These are phyloP conservation scores for Melanopsichium pennsylvanicum DNA, from an alignment of 1,284 basidiomycete genomes.

Conservation along the genomic window DNA sequence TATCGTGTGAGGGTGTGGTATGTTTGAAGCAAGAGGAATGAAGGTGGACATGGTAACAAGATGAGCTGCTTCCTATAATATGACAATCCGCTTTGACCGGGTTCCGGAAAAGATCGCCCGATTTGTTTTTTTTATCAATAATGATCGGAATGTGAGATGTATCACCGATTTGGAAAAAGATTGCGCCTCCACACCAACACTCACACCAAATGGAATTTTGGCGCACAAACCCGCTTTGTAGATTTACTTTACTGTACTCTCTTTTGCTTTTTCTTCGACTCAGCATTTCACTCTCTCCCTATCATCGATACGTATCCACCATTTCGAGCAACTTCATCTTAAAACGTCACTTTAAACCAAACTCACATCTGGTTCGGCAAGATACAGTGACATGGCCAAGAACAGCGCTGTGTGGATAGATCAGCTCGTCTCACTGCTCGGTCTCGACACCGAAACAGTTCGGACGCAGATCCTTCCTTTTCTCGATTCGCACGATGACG, in stretches of 20 bases:
- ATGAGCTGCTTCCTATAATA: background rate
- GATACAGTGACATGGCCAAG: slow-evolving; percentile 29
- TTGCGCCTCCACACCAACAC: slow-evolving; percentile 17
- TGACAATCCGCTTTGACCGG: slow-evolving; percentile 1
- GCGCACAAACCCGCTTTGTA: no score
- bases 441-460: slow-evolving; percentile 39
- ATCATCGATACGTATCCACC: background rate
- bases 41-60: slow-evolving; percentile 1
- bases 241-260: no score
- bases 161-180: slow-evolving; percentile 1
- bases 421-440: slow-evolving; percentile 39
- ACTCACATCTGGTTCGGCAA: no score
- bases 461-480: slow-evolving; percentile 41
- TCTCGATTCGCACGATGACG: slow-evolving; percentile 43
- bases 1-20: background rate
- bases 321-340: no score
- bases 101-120: slow-evolving; percentile 20
- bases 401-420: slow-evolving; percentile 30
- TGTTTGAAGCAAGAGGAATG: slow-evolving; percentile 2
- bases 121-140: background rate
- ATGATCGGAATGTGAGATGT: no score
- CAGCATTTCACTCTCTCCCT: slow-evolving; percentile 1
- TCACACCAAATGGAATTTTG: no score
- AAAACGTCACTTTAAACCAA: no score
- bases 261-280: slow-evolving; percentile 1